Base-by-base conservation (phyloP, 768 basidiomycete species). In the Termitomyces sp. region DNA sequence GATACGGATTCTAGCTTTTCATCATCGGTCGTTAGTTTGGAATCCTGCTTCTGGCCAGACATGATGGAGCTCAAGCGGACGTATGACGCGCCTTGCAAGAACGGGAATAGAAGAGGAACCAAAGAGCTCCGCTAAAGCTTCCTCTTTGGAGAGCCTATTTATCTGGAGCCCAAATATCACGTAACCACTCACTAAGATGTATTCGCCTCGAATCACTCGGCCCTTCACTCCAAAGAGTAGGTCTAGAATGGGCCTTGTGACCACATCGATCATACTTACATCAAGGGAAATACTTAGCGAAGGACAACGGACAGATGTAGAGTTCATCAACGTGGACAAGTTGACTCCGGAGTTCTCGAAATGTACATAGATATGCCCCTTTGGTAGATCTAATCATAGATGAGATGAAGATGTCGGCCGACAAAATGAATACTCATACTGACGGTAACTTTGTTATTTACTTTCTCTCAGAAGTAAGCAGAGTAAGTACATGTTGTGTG, bases 1-100 rank as follows among this genome's bases (percentile, higher is more conserved):
- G 69, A 33, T 8, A 22, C 32, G n/a, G 40, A 38, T 44, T 73
- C 73, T 35, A 78, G 62, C 73, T 76, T 75, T 67, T 74, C 73
- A 39, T 72, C 68, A 32, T 64, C 62, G 50, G 38, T 52, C n/a
- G 63, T 67, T 42, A 53, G 57, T 36, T 57, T 62, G 45, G 45
- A 4, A 35, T 66, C 58, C 44, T 59, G 60, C 59, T 38, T 50
- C 35, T 60, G 44, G 54, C 15, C 28, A 40, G 65, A 44, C 65
- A 66, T 66, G 4, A 48, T 49, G 15, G 20, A 40, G 20, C n/a
- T 46, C 22, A 33, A 50, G 13, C 35, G 18, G 51, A 9, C 35
- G 52, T 36, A 24, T 24, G n/a, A 51, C 42, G 12, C 46, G 46
- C 46, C 33, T 33, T 52, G 36, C 49, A 52, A 57, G 22, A 64